Evolutionary conservation across 208 protist genomes (phyloP), one percentile per base, ranked within the genome.

Genomic region (Vickermania ingenoplastis): DNA sequence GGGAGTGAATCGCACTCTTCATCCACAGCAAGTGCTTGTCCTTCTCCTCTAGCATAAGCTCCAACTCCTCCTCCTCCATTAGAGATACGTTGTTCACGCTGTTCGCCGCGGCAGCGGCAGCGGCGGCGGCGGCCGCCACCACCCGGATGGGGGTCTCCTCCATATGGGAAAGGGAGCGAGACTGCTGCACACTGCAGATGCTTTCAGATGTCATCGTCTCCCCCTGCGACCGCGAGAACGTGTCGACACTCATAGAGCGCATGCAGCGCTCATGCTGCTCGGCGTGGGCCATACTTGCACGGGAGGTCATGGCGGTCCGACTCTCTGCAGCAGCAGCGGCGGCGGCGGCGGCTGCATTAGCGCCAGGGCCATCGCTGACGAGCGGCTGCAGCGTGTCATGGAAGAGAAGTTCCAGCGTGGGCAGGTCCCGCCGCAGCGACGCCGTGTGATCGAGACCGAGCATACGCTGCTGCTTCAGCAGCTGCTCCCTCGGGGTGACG

Each of bases 21-120:
- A 63, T 58, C 74, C 74, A 77, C 31, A 56, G 71, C 48, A 4
- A 45, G 36, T 45, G 36, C 36, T 45, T 45, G n/a, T n/a, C n/a
- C n/a, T n/a, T n/a, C n/a, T n/a, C n/a, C n/a, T n/a, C n/a, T n/a
- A n/a, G n/a, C n/a, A n/a, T n/a, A n/a, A n/a, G n/a, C n/a, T n/a
- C n/a, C n/a, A n/a, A n/a, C n/a, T n/a, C n/a, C n/a, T n/a, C n/a
- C n/a, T n/a, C n/a, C n/a, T n/a, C n/a, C n/a, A n/a, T n/a, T n/a
- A n/a, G n/a, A n/a, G n/a, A n/a, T n/a, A n/a, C n/a, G n/a, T n/a
- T n/a, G n/a, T n/a, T n/a, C n/a, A n/a, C n/a, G n/a, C n/a, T n/a
- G 36, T 45, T 45, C 11, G 36, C 7, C 36, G 7, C 36, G 11
- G 11, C 36, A 45, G 36, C 36, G 17, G 36, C 36, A 17, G 36